Base-by-base conservation (phyloP, 768 basidiomycete species). In the Lactarius sp. region DNA sequence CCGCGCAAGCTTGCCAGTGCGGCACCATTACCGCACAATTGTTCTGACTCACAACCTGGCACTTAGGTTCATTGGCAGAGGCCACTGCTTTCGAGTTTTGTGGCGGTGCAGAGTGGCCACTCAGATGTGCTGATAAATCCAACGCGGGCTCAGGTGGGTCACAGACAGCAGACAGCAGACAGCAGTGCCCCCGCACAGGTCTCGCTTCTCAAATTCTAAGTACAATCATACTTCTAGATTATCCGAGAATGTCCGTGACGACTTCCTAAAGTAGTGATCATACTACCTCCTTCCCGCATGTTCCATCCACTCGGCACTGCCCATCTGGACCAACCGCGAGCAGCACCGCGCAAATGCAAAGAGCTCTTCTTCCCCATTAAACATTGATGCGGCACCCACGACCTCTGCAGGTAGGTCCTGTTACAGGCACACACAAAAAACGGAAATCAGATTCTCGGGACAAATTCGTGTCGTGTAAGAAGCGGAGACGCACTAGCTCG, bases 321-420 rank as follows among this genome's bases (percentile, higher is more conserved):
- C 92, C 92, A 93, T 93, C 73, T 93, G 84, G 51, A 92, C 88
- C 18, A 93, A 77, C 50, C 92, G 81, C 27, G 90, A 92, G 71
- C 91, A 93, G 20, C 95, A 95, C 41, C 97, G 83, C 12, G 94
- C 94, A 73, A 98, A 99, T 0, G 97, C 97, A 72, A 99, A 99
- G 0, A 98, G 73, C 75, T 98, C 97, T 74, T 98, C 97, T 70
- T 98, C 95, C 4, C 96, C 95, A 0, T 88, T 88, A 72, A 98
- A 98, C 78, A 99, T 90, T 49, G 93, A 88, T 65, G 89, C 92
- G 1, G 80, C 78, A 39, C 93, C 91, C 18, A 96, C 88, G 20
- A 82, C 76, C 34, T 93, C 85, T 27, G 81, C 81, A 1, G 88
- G 81, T 0, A 98, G 78, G 20, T 94, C 94, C 92, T 95, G 67